Evolutionary conservation across 148 eudicot genomes (phyloP).

Genomic region (Pouteria glomerata): DNA sequence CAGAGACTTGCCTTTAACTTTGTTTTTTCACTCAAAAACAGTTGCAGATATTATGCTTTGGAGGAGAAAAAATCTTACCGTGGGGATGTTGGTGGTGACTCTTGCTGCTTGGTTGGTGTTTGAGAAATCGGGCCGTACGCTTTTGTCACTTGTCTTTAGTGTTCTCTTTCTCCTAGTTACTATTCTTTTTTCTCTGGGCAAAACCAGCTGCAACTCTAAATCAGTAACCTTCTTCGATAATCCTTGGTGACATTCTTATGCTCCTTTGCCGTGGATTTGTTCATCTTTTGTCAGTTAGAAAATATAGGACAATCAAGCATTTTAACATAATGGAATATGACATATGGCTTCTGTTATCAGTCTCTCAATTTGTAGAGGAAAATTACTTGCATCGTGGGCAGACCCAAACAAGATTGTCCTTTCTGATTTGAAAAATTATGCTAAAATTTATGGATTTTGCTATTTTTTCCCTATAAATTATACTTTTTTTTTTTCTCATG

Average conservation of each 20-base stretch:
- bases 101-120: slow-evolving; percentile 67
- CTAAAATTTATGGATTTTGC: too few relatives aligned
- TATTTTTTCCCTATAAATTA: too few relatives aligned
- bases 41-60: slow-evolving; percentile 91
- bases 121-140: slow-evolving; percentile 75
- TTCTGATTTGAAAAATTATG: too few relatives aligned
- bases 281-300: background rate
- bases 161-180: slow-evolving; percentile 72
- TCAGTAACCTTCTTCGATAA: slow-evolving; percentile 39
- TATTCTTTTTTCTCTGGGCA: slow-evolving; percentile 82
- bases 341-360: too few relatives aligned
- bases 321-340: too few relatives aligned
- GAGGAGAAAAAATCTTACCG: slow-evolving; percentile 50
- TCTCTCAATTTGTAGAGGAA: too few relatives aligned
- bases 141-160: slow-evolving; percentile 56
- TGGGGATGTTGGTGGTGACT: slow-evolving; percentile 36
- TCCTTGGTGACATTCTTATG: background rate
- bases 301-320: background rate
- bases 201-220: slow-evolving; percentile 83
- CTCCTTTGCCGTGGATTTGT: background rate
- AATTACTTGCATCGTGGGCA: too few relatives aligned
- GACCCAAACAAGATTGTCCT: too few relatives aligned
- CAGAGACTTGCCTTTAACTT: background rate
- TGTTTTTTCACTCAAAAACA: slow-evolving; percentile 26
- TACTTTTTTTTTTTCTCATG: too few relatives aligned